These are phyloP conservation scores for Podaxis rugospora DNA, from an alignment of 768 basidiomycete genomes.

Conservation along the genomic window DNA sequence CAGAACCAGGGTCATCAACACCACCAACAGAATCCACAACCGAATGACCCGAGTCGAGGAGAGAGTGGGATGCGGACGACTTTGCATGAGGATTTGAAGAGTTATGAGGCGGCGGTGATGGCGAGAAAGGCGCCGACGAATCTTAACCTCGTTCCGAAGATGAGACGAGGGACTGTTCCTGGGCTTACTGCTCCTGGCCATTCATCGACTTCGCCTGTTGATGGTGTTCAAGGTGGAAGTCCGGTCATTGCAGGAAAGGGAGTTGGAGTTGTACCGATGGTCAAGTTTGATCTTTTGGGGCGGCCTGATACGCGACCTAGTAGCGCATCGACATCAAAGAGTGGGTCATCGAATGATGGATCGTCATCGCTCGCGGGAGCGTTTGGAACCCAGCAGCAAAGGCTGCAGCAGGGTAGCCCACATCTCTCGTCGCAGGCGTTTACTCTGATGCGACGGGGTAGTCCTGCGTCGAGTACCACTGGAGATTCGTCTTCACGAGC, in stretches of 20 bases:
- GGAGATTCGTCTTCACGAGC: conserved; percentile 20
- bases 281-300: conserved; percentile 2
- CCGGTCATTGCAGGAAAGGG: conserved; percentile 5
- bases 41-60: conserved; percentile 14
- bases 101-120: conserved; percentile 73
- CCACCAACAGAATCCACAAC: conserved; percentile 16
- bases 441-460: conserved; percentile 18
- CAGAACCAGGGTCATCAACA: conserved; percentile 10
- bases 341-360: conserved; percentile 23
- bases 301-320: conserved; percentile 17
- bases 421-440: conserved; percentile 20
- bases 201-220: not conserved
- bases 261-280: not conserved
- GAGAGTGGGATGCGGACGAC: conserved; percentile 34
- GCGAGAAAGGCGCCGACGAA: conserved; percentile 60
- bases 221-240: not conserved
- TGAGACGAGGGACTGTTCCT: conserved; percentile 21
- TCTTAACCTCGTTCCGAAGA: conserved; percentile 49
- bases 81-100: conserved; percentile 56
- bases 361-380: conserved; percentile 37
- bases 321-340: conserved; percentile 24
- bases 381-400: conserved; percentile 24
- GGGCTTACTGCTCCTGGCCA: not conserved
- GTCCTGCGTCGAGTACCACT: conserved; percentile 12
- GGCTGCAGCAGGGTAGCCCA: not conserved